Evolutionary conservation across 306 rosid species (phyloP), one percentile per base, ranked within the genome.

Genomic region (Bauhinia variegata): DNA sequence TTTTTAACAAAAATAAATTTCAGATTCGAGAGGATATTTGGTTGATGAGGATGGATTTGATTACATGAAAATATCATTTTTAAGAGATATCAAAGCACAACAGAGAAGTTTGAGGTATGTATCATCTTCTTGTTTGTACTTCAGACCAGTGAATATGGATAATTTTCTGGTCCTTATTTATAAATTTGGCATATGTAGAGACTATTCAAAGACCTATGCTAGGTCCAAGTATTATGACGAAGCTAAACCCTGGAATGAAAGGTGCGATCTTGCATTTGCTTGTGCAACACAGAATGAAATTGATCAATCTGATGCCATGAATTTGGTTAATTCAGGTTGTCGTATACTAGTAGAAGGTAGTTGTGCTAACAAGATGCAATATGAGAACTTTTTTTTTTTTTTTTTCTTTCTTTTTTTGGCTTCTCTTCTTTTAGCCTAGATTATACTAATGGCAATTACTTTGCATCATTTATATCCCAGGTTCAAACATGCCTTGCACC

Each of bases 41-140:
- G 93, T 89, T 80, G 98, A 93, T 74, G 98, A 93, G 75, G 98
- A 93, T 59, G 98, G 98, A 67, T 93, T 93, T 77, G 98, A 93
- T 74, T 89, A 81, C 82, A 80, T 84, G 87, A 93, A 93, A 84
- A 84, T 93, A 70, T 81, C 91, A 60, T 79, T 93, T 67, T 78
- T 93, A 71, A 83, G 98, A 85, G 98, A 89, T 71, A 81, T 93
- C 76, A 93, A 93, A 78, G 82, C 89, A 65, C 96, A 93, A 70
- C 91, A 93, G 72, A 86, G 97, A 81, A 93, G 96, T 79, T 82
- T 88, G 71, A 88, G 96, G 97, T 85, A 58, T 63, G 88, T 68
- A 65, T 74, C 69, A 74, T 38, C 60, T 18, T 49, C 71, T 50
- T 14, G 57, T 37, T 18, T 71, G 55, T 66, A n/a, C 61, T 43